These are phyloP conservation scores for Eucalyptus curtisii DNA, from an alignment of 345 rosid genomes.

Conservation along the genomic window DNA sequence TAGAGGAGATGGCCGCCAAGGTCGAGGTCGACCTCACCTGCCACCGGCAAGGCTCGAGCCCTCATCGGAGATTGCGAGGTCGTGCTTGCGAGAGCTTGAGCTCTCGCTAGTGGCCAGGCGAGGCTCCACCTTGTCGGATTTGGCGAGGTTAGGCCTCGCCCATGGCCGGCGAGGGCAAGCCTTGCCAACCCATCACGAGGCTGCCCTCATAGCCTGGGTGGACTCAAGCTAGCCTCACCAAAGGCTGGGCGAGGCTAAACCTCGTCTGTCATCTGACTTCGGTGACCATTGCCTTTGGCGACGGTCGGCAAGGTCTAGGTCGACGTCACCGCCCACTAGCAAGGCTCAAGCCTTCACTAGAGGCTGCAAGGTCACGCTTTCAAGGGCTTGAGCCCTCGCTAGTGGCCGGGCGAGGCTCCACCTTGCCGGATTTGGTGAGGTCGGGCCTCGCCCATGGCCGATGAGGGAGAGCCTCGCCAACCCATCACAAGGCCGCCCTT, in stretches of 20 bases:
- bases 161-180: no score
- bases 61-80: fast-evolving
- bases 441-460: fast-evolving
- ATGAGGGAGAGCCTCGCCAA: no score
- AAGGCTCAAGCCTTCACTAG: no score
- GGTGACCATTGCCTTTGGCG: fast-evolving
- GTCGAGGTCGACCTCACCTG: fast-evolving
- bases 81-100: fast-evolving
- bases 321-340: no score
- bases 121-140: fast-evolving
- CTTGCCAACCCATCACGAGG: fast-evolving
- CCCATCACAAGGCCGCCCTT: no score
- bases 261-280: fast-evolving
- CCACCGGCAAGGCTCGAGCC: fast-evolving
- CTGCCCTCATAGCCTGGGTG: fast-evolving
- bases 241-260: no score
- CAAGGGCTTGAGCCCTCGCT: no score
- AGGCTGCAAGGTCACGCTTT: no score
- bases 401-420: no score
- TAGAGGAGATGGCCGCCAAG: fast-evolving
- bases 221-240: no score
- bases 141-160: fast-evolving
- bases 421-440: fast-evolving
- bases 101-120: fast-evolving
- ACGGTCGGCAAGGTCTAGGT: no score